These are phyloP conservation scores for Phascolomyces articulosus DNA, from an alignment of 371 early-diverging fungal genomes.

Conservation along the genomic window DNA sequence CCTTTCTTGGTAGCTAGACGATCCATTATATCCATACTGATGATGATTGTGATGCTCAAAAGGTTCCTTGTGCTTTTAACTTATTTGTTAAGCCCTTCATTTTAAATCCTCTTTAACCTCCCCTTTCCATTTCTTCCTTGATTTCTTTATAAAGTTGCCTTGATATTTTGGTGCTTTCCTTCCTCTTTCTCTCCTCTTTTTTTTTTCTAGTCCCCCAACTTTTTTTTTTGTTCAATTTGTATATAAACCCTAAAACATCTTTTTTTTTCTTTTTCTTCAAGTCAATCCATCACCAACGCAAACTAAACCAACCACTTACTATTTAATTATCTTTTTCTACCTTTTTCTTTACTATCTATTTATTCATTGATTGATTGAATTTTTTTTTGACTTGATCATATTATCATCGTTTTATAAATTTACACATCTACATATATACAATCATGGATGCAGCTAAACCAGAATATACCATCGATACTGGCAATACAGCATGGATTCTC, in stretches of 20 bases:
- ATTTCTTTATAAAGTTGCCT: no score
- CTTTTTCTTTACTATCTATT: neutral
- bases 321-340: neutral
- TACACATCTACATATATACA: neutral
- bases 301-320: no score
- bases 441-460: slow-evolving; percentile 1
- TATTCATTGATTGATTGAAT: neutral
- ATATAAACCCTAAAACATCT: neutral
- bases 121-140: slow-evolving; percentile 3
- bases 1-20: neutral
- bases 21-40: no score
- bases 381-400: neutral
- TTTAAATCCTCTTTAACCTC: no score
- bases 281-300: no score
- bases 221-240: neutral
- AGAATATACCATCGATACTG: slow-evolving; percentile 38
- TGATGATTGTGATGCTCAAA: no score
- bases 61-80: no score
- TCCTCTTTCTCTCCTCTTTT: neutral
- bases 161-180: neutral
- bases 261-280: neutral
- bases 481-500: slow-evolving; percentile 81
- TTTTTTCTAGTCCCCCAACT: neutral
- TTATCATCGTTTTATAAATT: no score
- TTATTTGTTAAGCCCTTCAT: no score